Conservation (phyloP, 768 basidiomycete genomes). For the Clitopilus passeckerianus region DNA sequence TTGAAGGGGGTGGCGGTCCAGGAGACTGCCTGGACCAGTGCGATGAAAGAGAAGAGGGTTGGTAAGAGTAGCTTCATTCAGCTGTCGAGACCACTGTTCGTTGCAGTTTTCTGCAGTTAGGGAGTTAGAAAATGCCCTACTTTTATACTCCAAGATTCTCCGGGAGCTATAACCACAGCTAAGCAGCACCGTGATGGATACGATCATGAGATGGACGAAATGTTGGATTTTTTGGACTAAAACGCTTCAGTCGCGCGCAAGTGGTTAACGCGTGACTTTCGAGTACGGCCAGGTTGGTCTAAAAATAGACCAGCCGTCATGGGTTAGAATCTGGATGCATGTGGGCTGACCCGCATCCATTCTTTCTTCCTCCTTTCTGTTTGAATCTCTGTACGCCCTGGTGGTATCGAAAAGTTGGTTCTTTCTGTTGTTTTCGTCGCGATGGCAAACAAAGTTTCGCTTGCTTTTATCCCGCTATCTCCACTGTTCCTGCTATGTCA, state of each 20-base stretch:
- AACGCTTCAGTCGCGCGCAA: not conserved
- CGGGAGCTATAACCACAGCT: not conserved
- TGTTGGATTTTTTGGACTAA: not conserved
- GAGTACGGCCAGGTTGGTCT: not conserved
- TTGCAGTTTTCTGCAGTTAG: not conserved
- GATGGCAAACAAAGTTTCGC: not conserved
- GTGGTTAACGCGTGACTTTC: not conserved
- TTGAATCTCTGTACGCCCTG: not conserved
- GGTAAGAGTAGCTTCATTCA: not conserved
- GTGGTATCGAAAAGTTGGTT: not conserved
- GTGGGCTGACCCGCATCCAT: constrained; percentile 7
- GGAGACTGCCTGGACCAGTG: constrained; percentile 25
- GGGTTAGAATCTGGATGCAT: not conserved
- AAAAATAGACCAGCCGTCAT: not conserved
- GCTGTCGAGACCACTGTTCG: not conserved
- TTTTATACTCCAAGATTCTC: not conserved
- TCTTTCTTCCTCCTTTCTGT: not conserved
- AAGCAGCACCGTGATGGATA: not conserved
- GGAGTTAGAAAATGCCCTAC: not conserved
- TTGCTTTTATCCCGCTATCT: not conserved
- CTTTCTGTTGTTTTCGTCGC: not conserved
- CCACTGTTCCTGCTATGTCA: not conserved
- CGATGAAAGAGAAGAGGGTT: constrained; percentile 6
- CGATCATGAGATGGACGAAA: not conserved
- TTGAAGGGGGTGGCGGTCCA: constrained; percentile 53